Evolutionary conservation across 768 basidiomycete species (phyloP), one percentile per base, ranked within the genome.

Genomic region (Naganishia friedmannii): DNA sequence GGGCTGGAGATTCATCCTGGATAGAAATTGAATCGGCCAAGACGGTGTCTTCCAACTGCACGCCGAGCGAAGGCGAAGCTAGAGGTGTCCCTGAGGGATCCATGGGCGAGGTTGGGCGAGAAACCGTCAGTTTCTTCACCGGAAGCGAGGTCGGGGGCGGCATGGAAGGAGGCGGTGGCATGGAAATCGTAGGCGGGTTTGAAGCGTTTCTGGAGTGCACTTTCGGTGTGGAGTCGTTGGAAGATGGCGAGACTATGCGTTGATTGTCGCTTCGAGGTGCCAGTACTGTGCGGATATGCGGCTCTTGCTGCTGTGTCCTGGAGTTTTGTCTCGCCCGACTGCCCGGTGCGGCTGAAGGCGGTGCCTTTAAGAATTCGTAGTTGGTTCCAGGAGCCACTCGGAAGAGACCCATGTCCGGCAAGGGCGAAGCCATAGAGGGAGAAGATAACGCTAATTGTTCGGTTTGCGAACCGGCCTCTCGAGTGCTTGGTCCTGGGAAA

Each of bases 91-190:
- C 58, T 0, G 68, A 63, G 7, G 58, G 53, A 42, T 65, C 51
- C 69, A 53, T 60, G 23, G 39, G 53, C 3, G 55, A 37, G 29
- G 15, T 26, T n/a, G 60, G 39, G 10, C 37, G 60, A 46, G 60
- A 42, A 21, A 28, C 12, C 42, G 23, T 63, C 37, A 42, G 1
- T 45, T 26, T 58, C 83, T 89, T 92, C 82, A 91, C 90, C 29
- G 68, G 32, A 88, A 85, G 6, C 84, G 80, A 12, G 84, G 82
- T 31, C 10, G 81, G 78, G 21, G 82, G 76, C 17, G 83, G 77
- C 63, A 82, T 77, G 19, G 70, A 74, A 10, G 79, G 81, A 21
- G 70, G 83, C 55, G 45, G 83, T 74, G 39, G 83, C 74, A 75
- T 78, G 69, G 65, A 81, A 80, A 68, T 81, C 72, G 71, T 75